A percentile compares a stretch with the other conserved stretches of the same genome.
These are phyloP conservation scores for Pythium periplocum DNA, from an alignment of 352 stramenopile species.

Conservation along the genomic window DNA sequence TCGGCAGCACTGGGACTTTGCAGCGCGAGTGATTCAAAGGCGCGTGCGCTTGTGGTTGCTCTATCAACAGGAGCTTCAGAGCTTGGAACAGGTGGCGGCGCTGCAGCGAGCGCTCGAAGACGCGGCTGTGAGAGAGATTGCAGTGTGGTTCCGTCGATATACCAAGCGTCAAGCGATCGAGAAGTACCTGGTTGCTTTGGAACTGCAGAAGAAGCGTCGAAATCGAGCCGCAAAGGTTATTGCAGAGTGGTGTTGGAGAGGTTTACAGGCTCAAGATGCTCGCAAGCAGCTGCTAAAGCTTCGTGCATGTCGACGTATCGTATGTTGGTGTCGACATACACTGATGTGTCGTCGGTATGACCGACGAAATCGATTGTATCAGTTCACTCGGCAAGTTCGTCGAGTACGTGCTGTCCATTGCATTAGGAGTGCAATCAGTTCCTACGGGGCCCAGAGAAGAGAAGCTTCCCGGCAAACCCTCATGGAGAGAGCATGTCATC, in stretches of 20 bases:
- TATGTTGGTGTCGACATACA: slow-evolving; percentile 9
- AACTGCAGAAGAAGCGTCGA: too few relatives aligned
- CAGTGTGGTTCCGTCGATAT: slow-evolving; percentile 3
- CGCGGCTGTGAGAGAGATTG: slow-evolving; percentile 9
- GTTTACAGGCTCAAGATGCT: not conserved
- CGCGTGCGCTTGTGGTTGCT: slow-evolving; percentile 8
- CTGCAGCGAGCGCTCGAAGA: slow-evolving; percentile 6
- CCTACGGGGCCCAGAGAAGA: too few relatives aligned
- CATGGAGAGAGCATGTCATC: too few relatives aligned
- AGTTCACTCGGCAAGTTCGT: not conserved
- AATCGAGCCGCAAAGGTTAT: too few relatives aligned
- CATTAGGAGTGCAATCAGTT: too few relatives aligned
- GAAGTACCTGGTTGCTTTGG: not conserved
- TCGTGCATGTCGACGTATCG: not conserved
- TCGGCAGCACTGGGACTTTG: not conserved
- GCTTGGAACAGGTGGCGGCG: slow-evolving; percentile 4
- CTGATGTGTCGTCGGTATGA: not conserved
- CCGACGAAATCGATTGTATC: not conserved
- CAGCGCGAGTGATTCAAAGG: slow-evolving; percentile 3
- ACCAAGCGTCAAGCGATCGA: not conserved
- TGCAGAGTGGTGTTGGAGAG: not conserved
- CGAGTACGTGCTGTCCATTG: too few relatives aligned
- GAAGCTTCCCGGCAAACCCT: too few relatives aligned
- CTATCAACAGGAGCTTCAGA: slow-evolving; percentile 7
- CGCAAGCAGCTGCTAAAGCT: not conserved